phyloP scores from a whole-genome alignment of 2,329 filamentous ascomycete genomes.

The Pseudogymnoascus sp. region DNA sequence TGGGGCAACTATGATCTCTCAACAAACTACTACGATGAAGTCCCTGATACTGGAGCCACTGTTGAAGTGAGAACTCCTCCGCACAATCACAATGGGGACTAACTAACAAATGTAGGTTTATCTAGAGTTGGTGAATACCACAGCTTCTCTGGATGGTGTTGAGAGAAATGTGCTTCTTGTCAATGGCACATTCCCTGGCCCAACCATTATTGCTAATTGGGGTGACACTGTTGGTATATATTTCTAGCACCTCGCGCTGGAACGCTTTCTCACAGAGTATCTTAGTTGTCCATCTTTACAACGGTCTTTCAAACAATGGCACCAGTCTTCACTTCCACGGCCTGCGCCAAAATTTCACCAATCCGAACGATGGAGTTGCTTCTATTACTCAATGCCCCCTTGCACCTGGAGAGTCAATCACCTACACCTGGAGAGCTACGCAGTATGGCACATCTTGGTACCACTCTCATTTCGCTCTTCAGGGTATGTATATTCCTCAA shows the following conservation, averaged over 20 bases:
- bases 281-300: conserved; percentile 30
- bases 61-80: conserved; percentile 43
- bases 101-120: conserved; percentile 15
- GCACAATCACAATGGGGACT: conserved; percentile 41
- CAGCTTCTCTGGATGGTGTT: conserved; percentile 27
- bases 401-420: conserved; percentile 34
- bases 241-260: conserved; percentile 32
- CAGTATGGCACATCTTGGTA: conserved; percentile 49
- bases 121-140: conserved; percentile 21
- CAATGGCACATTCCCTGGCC: conserved; percentile 31
- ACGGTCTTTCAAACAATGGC: conserved; percentile 34
- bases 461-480: conserved; percentile 49
- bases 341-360: conserved; percentile 34
- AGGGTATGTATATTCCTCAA: conserved; percentile 26
- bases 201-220: conserved; percentile 32
- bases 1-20: conserved; percentile 44
- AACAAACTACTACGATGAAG: conserved; percentile 33
- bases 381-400: conserved; percentile 58
- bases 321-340: conserved; percentile 45
- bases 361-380: conserved; percentile 37
- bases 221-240: conserved; percentile 24
- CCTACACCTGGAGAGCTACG: conserved; percentile 24
- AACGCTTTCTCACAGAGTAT: conserved; percentile 12
- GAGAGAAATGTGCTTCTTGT: conserved; percentile 26
- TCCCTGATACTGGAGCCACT: conserved; percentile 39